Evolutionary conservation across 192 early-diverging fungal species (phyloP).

Genomic region (Oehlia diaphana): DNA sequence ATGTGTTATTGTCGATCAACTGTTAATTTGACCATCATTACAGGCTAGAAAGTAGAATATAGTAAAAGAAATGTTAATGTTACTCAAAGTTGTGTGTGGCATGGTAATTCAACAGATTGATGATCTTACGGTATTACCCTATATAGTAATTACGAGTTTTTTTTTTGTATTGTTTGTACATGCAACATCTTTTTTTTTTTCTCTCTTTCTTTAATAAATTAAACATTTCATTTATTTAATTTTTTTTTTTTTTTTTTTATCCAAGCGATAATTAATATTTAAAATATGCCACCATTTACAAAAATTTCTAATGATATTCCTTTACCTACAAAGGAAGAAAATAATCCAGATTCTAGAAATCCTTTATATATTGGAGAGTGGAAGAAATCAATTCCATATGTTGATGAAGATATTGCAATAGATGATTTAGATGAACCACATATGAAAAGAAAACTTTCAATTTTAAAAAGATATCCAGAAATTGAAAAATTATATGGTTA

Average conservation of each 20-base stretch:
- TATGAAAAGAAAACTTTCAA: slow-evolving; percentile 83
- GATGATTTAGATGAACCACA: slow-evolving; percentile 95
- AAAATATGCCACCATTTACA: background rate
- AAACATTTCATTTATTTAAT: too few species aligned
- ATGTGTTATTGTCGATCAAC: too few species aligned
- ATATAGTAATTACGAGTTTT: too few species aligned
- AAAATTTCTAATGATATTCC: background rate
- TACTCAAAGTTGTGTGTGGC: too few species aligned
- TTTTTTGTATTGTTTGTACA: too few species aligned
- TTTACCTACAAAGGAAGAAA: background rate
- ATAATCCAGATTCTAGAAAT: slow-evolving; percentile 59
- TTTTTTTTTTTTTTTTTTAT: too few species aligned
- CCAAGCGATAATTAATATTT: background rate
- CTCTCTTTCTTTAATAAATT: background rate
- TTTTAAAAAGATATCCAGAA: slow-evolving; percentile 86
- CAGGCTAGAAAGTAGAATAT: too few species aligned
- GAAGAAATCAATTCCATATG: slow-evolving; percentile 74
- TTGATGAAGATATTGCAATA: slow-evolving; percentile 73
- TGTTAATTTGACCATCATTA: too few species aligned
- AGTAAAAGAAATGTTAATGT: too few species aligned
- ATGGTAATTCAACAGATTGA: too few species aligned
- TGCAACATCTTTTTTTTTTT: too few species aligned
- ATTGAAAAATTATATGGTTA: slow-evolving; percentile 84
- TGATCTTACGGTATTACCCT: too few species aligned
- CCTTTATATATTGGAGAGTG: slow-evolving; percentile 81